These are phyloP conservation scores for Lotmaria passim DNA, from an alignment of 208 protist species.

Conservation along the genomic window DNA sequence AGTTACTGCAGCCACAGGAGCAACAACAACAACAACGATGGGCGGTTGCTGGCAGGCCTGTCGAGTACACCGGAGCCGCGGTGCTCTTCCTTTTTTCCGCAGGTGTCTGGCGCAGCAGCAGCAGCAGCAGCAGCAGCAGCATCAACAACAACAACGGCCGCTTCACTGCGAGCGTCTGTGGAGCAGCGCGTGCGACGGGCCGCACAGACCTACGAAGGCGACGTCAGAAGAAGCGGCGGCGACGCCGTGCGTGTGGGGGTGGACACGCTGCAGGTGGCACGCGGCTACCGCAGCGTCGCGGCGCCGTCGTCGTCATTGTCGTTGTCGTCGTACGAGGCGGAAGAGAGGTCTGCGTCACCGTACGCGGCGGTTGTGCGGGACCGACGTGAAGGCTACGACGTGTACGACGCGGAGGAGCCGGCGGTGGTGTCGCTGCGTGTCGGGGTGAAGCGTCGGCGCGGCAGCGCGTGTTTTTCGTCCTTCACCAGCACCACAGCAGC, in stretches of 20 bases:
- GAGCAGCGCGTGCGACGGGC: constrained; percentile 30
- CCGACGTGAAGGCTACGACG: too few relatives aligned
- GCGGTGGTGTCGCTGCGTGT: constrained; percentile 2
- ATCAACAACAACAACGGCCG: too few relatives aligned
- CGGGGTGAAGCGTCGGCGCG: constrained; percentile 15
- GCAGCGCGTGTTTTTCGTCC: not conserved
- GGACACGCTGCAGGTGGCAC: constrained; percentile 14
- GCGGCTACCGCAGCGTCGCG: constrained; percentile 19
- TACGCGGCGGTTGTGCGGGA: too few relatives aligned
- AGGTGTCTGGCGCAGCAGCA: constrained; percentile 4
- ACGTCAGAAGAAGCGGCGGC: not conserved
- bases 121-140: not conserved
- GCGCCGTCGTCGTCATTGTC: not conserved
- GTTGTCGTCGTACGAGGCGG: not conserved
- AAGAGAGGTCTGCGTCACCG: not conserved
- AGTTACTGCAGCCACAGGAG: not conserved
- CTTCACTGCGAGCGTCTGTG: constrained; percentile 2
- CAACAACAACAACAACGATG: not conserved
- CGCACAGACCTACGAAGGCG: constrained; percentile 24
- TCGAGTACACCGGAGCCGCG: not conserved
- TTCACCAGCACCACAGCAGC: not conserved
- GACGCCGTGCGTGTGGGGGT: not conserved
- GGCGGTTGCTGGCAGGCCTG: not conserved
- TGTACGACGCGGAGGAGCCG: not conserved
- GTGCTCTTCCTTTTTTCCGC: too few relatives aligned